Conservation (phyloP, 2,329 filamentous ascomycete species). For the Phialocephala sp. region DNA sequence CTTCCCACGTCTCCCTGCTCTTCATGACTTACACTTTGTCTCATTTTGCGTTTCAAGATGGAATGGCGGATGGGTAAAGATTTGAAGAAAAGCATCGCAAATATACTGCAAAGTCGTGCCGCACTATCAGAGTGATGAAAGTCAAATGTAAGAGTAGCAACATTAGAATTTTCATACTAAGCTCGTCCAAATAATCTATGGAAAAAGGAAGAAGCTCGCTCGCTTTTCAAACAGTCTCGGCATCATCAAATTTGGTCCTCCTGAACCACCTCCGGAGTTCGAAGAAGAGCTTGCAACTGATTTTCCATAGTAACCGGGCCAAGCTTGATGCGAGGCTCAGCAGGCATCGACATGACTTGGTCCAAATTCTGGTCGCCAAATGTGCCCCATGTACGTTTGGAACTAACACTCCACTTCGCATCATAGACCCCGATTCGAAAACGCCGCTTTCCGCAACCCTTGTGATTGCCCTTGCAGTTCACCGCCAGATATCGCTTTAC, state of each 20-base stretch:
- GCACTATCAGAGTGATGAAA: conserved; percentile 52
- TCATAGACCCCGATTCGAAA: neutral
- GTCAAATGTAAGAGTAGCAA: conserved; percentile 54
- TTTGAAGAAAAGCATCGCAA: no score
- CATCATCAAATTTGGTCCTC: neutral
- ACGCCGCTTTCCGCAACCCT: neutral
- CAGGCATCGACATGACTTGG: neutral
- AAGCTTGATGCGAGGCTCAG: neutral
- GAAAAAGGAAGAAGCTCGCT: neutral
- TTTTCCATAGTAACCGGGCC: neutral
- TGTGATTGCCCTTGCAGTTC: neutral
- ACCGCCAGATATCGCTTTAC: neutral
- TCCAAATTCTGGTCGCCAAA: neutral
- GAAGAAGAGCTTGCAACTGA: neutral
- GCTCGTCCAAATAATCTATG: no score
- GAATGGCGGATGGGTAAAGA: no score
- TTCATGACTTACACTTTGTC: conserved; percentile 57
- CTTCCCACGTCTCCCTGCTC: conserved; percentile 58
- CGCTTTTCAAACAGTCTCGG: no score
- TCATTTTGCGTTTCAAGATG: no score
- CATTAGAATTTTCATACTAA: conserved; percentile 39
- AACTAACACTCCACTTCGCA: neutral
- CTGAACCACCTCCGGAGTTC: neutral
- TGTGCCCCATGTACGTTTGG: neutral
- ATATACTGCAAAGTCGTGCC: conserved; percentile 43